Evolutionary conservation across 257 asterid species (phyloP).

Genomic region (Vinca minor): DNA sequence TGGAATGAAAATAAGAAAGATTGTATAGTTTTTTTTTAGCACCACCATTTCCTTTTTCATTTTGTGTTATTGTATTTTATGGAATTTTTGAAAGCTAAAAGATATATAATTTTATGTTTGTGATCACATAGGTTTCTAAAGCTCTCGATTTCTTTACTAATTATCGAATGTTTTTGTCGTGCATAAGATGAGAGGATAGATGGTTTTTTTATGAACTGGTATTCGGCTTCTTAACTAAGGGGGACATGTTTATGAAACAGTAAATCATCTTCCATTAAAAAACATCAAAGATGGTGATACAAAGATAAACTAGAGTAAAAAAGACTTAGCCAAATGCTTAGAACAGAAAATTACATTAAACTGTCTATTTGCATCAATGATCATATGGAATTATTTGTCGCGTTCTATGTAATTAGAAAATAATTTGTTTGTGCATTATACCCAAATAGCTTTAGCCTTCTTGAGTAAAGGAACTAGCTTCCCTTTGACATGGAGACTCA

Average conservation of each 20-base stretch:
- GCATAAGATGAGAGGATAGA: too few species aligned
- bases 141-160: too few species aligned
- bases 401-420: background rate
- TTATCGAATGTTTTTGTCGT: too few species aligned
- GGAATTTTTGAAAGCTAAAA: too few species aligned
- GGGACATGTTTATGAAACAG: background rate
- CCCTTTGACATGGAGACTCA: conserved; percentile 72
- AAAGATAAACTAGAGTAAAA: too few species aligned
- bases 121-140: too few species aligned
- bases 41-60: too few species aligned
- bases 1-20: conserved; percentile 3
- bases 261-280: background rate
- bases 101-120: too few species aligned
- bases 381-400: background rate
- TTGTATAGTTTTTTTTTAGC: background rate
- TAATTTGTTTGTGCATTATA: conserved; percentile 13
- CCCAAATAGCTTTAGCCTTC: conserved; percentile 77
- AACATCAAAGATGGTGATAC: background rate
- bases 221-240: too few species aligned
- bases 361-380: background rate
- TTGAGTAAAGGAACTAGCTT: conserved; percentile 53
- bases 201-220: too few species aligned
- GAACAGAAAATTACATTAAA: background rate
- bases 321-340: background rate
- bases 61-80: too few species aligned